These are phyloP conservation scores for Prunus davidiana DNA, from an alignment of 306 rosid species.

Conservation along the genomic window DNA sequence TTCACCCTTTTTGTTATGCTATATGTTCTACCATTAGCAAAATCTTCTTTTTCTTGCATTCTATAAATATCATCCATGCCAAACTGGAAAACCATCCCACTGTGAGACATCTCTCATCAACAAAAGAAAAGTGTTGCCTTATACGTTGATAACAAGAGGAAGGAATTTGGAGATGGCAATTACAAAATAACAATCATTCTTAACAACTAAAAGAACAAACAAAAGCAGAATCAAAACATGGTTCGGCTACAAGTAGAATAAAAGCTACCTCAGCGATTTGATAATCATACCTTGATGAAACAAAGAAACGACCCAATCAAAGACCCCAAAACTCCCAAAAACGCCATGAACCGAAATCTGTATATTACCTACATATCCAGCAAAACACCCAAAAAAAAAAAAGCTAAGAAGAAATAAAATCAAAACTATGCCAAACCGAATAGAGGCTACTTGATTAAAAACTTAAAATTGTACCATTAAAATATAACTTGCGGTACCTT, in stretches of 20 bases:
- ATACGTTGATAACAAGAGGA: neutral
- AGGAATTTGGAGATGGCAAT: neutral
- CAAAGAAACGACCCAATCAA: conserved; percentile 72
- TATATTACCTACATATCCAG: conserved; percentile 52
- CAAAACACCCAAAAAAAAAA: neutral
- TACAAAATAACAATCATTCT: neutral
- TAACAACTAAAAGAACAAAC: neutral
- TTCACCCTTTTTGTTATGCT: neutral
- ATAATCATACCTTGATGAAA: conserved; percentile 66
- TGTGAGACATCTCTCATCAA: neutral
- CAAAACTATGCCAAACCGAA: neutral
- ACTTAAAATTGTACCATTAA: neutral
- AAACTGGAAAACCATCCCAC: neutral
- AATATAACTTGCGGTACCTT: neutral
- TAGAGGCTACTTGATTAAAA: neutral
- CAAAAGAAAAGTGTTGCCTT: neutral
- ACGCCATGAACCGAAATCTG: conserved; percentile 68
- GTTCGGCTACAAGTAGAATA: neutral
- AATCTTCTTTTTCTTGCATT: neutral
- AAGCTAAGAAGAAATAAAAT: neutral
- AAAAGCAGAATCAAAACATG: neutral
- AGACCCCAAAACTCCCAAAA: conserved; percentile 88
- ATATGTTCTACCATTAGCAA: neutral
- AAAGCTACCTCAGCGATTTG: neutral
- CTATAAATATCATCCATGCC: neutral